phyloP scores from a whole-genome alignment of 83 land plant genomes.

The Picea abies region DNA sequence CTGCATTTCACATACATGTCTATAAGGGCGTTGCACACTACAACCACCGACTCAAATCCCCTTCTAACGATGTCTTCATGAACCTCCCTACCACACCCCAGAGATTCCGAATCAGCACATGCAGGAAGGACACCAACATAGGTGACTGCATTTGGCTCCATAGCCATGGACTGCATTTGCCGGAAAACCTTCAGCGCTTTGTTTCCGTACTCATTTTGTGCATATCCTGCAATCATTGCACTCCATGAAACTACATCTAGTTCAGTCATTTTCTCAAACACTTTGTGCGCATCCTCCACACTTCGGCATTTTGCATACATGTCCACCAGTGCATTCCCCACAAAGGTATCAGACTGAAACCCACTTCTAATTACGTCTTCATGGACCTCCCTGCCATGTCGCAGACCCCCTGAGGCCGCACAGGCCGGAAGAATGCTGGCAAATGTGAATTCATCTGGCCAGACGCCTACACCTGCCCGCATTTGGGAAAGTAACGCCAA shows the following conservation, averaged over 20 bases:
- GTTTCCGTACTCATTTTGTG: conserved; percentile 40
- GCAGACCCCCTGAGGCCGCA: not conserved
- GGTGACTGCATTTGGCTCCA: conserved; percentile 47
- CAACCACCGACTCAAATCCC: conserved; percentile 20
- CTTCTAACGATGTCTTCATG: conserved; percentile 41
- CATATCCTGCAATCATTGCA: conserved; percentile 55
- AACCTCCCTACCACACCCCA: conserved; percentile 44
- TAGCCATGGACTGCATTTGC: conserved; percentile 45
- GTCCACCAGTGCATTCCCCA: conserved; percentile 41
- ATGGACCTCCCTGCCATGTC: conserved; percentile 45
- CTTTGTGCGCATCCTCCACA: conserved; percentile 21
- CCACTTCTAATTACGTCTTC: conserved; percentile 30
- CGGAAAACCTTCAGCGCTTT: conserved; percentile 50
- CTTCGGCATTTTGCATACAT: conserved; percentile 43
- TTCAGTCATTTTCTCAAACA: conserved; percentile 26
- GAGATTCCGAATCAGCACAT: conserved; percentile 45
- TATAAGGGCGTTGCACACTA: conserved; percentile 43
- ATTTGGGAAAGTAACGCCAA: conserved; percentile 27
- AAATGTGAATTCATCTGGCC: conserved; percentile 37
- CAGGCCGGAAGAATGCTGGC: conserved; percentile 40
- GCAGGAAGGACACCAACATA: conserved; percentile 57
- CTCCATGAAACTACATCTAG: conserved; percentile 65
- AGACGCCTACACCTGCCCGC: conserved; percentile 21
- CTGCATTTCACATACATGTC: conserved; percentile 74
- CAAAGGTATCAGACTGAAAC: conserved; percentile 28